Conservation (phyloP, 1,284 basidiomycete species). For the Ceratobasidium sp. region DNA sequence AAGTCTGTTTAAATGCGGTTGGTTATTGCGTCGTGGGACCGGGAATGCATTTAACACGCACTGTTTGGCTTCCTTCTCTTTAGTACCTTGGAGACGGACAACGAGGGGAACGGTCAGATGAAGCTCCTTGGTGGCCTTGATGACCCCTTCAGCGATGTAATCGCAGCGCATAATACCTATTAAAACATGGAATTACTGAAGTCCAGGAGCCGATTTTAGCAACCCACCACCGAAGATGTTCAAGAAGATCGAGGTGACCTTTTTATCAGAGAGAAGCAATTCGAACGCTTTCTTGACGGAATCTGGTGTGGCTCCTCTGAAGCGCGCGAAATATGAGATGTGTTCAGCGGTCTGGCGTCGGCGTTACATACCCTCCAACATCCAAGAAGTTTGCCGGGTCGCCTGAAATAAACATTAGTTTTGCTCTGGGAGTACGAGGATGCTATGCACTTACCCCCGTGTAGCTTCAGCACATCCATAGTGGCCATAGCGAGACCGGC, state of each 20-base stretch:
- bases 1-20: conserved; percentile 62
- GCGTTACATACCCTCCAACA: conserved; percentile 79
- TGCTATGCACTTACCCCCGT: conserved; percentile 66
- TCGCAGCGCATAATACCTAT: conserved; percentile 98
- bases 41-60: conserved; percentile 55
- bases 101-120: conserved; percentile 85
- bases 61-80: conserved; percentile 94
- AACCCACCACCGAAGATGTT: conserved; percentile 86
- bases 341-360: background rate
- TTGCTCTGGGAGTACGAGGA: no score
- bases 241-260: conserved; percentile 98
- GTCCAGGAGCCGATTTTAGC: conserved; percentile 14
- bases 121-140: conserved; percentile 95
- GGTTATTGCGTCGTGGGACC: background rate
- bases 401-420: conserved; percentile 27
- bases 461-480: conserved; percentile 96
- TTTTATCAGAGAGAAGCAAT: conserved; percentile 86
- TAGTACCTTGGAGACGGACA: conserved; percentile 95
- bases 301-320: conserved; percentile 92
- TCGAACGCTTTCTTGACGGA: conserved; percentile 99
- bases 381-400: conserved; percentile 99
- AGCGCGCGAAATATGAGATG: conserved; percentile 25
- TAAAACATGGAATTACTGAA: conserved; percentile 19
- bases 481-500: conserved; percentile 99
- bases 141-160: conserved; percentile 96